These are phyloP conservation scores for Colletotrichum sidae DNA, from an alignment of 2,329 filamentous ascomycete genomes.

Conservation along the genomic window DNA sequence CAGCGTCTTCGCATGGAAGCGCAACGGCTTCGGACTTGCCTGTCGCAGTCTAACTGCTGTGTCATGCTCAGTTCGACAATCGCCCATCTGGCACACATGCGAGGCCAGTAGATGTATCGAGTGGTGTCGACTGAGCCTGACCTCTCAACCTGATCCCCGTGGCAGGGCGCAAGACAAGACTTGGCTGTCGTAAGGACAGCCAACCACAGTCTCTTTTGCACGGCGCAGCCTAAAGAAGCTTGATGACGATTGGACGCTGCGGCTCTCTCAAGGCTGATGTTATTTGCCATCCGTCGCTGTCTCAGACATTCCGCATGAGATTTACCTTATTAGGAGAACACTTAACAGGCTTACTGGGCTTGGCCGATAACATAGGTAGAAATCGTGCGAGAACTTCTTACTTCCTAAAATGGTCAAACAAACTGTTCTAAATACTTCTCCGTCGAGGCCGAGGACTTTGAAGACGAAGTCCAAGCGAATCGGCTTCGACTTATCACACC, in stretches of 20 bases:
- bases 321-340: neutral
- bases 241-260: too few relatives aligned
- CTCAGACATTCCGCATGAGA: neutral
- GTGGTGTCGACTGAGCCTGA: neutral
- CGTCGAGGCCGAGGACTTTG: too few relatives aligned
- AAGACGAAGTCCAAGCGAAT: too few relatives aligned
- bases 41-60: too few relatives aligned
- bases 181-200: neutral
- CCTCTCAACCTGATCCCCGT: neutral
- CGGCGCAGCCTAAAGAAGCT: too few relatives aligned
- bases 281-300: neutral
- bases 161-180: neutral
- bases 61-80: too few relatives aligned
- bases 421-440: too few relatives aligned
- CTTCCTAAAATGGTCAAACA: neutral
- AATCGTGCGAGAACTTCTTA: neutral
- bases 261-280: neutral
- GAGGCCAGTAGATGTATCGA: neutral
- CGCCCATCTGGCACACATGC: neutral
- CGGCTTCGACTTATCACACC: fast-evolving
- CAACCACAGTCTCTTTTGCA: too few relatives aligned
- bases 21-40: too few relatives aligned
- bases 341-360: neutral
- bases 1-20: neutral
- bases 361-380: neutral